Conservation (phyloP, 108 stramenopile genomes). For the Seminavis robusta region DNA sequence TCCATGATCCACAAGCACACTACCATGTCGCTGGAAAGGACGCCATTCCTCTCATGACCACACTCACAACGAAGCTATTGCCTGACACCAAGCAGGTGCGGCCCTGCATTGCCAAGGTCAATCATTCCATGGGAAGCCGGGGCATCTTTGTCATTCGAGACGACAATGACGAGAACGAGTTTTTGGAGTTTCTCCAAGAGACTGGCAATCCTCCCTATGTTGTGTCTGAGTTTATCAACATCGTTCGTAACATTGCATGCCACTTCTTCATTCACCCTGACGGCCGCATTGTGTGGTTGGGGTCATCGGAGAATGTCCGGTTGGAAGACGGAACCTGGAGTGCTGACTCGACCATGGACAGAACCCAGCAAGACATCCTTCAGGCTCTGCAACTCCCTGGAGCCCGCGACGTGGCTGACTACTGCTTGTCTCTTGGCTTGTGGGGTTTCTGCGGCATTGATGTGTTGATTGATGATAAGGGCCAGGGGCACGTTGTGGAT, state of each 20-base stretch:
- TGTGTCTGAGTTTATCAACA: conserved; percentile 20
- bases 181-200: conserved; percentile 9
- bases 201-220: conserved; percentile 21
- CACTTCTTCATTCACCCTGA: conserved; percentile 36
- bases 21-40: conserved; percentile 28
- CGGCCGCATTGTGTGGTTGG: conserved; percentile 19
- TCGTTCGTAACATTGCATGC: conserved; percentile 17
- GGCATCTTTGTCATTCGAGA: conserved; percentile 24
- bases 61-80: conserved; percentile 18
- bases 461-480: conserved; percentile 19
- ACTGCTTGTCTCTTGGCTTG: conserved; percentile 22
- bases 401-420: conserved; percentile 21
- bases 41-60: conserved; percentile 22
- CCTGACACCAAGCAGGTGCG: conserved; percentile 7
- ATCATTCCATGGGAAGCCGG: conserved; percentile 21
- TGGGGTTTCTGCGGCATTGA: conserved; percentile 33
- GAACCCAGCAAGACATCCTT: conserved; percentile 11
- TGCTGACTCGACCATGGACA: conserved; percentile 12
- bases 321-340: conserved; percentile 7
- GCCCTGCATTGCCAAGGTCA: conserved; percentile 27
- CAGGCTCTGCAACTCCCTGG: conserved; percentile 19
- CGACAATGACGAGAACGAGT: conserved; percentile 17
- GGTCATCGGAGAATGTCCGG: conserved; percentile 21
- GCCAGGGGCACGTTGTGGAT: conserved; percentile 22
- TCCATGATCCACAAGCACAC: conserved; percentile 23